Evolutionary conservation across 441 rosid genomes (phyloP).

Genomic region (Cnidoscolus chayamansa): DNA sequence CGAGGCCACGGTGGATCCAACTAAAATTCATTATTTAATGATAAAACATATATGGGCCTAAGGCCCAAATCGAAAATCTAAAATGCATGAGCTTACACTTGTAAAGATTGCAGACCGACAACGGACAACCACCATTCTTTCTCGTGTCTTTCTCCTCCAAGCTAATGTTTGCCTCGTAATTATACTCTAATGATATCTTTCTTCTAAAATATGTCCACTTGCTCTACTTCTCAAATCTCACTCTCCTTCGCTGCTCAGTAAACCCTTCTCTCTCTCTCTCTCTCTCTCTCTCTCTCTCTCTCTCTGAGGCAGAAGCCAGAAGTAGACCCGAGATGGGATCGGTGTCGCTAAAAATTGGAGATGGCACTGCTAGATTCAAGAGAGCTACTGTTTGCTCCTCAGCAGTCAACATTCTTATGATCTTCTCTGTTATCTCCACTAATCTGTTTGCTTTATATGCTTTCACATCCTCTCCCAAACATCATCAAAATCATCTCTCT

Average conservation of each 20-base stretch:
- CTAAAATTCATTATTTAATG: too few species aligned
- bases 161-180: neutral
- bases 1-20: too few species aligned
- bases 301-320: neutral
- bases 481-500: slow-evolving; percentile 27
- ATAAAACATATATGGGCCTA: too few species aligned
- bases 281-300: neutral
- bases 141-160: too few species aligned
- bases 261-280: neutral
- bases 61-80: too few species aligned
- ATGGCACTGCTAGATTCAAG: slow-evolving; percentile 84
- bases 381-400: slow-evolving; percentile 68
- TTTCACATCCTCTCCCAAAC: slow-evolving; percentile 56
- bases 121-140: too few species aligned
- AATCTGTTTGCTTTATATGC: slow-evolving; percentile 87
- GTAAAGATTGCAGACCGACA: too few species aligned
- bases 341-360: slow-evolving; percentile 71
- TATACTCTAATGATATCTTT: neutral
- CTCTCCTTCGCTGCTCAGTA: too few species aligned
- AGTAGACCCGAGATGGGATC: slow-evolving; percentile 55
- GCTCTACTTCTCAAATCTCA: slow-evolving; percentile 20
- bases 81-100: too few species aligned
- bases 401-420: slow-evolving; percentile 82
- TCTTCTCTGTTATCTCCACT: slow-evolving; percentile 76
- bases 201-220: slow-evolving; percentile 12